Evolutionary conservation across 768 basidiomycete genomes (phyloP), one percentile per base, ranked within the genome.

Genomic region (Kwoniella dejecticola): DNA sequence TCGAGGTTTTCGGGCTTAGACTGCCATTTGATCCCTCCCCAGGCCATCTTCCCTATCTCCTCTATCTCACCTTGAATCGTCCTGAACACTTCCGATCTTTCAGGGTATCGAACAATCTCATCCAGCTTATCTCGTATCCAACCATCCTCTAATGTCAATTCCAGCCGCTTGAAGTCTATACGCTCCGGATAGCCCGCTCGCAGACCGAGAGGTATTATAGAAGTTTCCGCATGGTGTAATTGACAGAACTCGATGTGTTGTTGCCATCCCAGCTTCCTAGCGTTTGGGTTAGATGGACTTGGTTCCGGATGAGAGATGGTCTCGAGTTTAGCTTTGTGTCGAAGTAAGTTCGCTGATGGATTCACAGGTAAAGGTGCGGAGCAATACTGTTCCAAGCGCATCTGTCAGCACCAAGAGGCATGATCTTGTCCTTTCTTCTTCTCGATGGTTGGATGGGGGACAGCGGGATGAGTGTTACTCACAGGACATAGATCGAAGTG

Each of bases 151-250:
- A 72, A 48, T 48, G 66, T 41, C 2, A 55, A 8, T 3, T 53
- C 47, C 3, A 73, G 44, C 2, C 41, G 17, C 8, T 23, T 6
- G 42, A 71, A 72, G 38, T 71, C 69, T 58, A 75, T 63, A 4
- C n/a, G 38, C 10, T 56, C 45, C 0, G 77, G 77, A 63, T 76
- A 78, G 0, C 75, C 75, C 13, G 60, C 53, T 21, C 57, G 63
- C 12, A 66, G 33, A 0, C 74, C 77, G 11, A 69, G 49, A 7
- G 74, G 74, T 41, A 78, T 69, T 48, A 67, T 36, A 2, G 55
- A 62, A 0, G 63, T 64, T 47, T 75, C 68, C 15, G 69, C 69
- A 23, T 64, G 54, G 47, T 78, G 77, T 27, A 56, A 56, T 3
- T 49, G 7, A 59, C 77, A 78, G 36, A 71, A 71, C 15, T 72